Evolutionary conservation across 73 alveolate species (phyloP), one percentile per base, ranked within the genome.

Genomic region (Paramecium bursaria): DNA sequence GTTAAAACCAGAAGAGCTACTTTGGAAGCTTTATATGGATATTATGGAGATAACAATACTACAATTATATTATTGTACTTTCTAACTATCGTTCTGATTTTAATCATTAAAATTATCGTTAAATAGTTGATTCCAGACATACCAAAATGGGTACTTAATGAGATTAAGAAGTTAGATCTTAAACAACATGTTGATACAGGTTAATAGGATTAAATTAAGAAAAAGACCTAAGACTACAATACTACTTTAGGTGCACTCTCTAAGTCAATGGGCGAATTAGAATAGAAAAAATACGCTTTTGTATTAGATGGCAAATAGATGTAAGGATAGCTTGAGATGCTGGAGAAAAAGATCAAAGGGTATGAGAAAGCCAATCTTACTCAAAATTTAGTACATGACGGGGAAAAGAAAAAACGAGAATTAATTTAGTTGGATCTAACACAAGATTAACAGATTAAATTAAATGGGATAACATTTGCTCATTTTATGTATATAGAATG

Each of bases 401-500:
- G 52, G 14, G 44, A 73, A 22, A 15, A 39, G 0, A 44, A 17
- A 15, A 73, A 21, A 22, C 48, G 42, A 3, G 54, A 55, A 54
- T 52, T 30, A 29, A 74, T 21, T 13, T 79, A 2, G 89, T 80
- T 2, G 73, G 51, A 15, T 55, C 54, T 4, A 79, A 74, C 17
- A 15, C 30, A 7, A 52, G 33, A 13, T 79, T n/a, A n/a, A n/a
- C n/a, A n/a, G n/a, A n/a, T n/a, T n/a, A n/a, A n/a, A n/a, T n/a
- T n/a, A n/a, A n/a, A n/a, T n/a, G n/a, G n/a, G n/a, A n/a, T n/a
- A n/a, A n/a, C n/a, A n/a, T n/a, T n/a, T n/a, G n/a, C n/a, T n/a
- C n/a, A n/a, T n/a, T n/a, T 19, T 44, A 79, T 79, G 17, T 54
- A 79, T 42, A 79, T 79, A 22, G 48, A 79, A 79, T 54, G 73